Conservation (phyloP, 352 stramenopile species). For the Phytophthora meadii region DNA sequence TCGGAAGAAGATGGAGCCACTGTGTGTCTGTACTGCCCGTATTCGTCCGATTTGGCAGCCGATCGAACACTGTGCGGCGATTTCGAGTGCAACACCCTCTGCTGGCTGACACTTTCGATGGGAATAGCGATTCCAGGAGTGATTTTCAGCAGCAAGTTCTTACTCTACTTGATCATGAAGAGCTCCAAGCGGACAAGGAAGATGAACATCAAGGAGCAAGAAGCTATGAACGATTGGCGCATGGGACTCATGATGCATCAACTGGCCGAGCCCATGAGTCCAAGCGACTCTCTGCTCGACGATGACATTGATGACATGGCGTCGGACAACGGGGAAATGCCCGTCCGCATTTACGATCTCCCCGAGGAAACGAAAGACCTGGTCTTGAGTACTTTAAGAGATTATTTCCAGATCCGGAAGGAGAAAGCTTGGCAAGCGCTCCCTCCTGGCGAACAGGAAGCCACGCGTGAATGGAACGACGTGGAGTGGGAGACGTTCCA, state of each 20-base stretch:
- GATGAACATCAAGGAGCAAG: constrained; percentile 63
- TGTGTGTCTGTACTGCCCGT: constrained; percentile 64
- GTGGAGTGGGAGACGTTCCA: constrained; percentile 70
- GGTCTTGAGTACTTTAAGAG: constrained; percentile 61
- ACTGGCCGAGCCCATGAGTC: constrained; percentile 40
- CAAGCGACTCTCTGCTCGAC: constrained; percentile 37
- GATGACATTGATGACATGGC: constrained; percentile 36
- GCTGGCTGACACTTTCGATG: constrained; percentile 70
- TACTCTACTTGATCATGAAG: constrained; percentile 52
- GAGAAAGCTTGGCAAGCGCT: constrained; percentile 44
- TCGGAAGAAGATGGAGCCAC: constrained; percentile 59
- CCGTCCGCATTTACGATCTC: constrained; percentile 65
- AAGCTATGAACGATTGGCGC: constrained; percentile 73
- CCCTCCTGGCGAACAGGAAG: constrained; percentile 26
- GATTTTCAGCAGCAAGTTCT: constrained; percentile 63
- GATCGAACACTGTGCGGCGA: constrained; percentile 45
- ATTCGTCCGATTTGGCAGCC: constrained; percentile 57
- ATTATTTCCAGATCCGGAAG: constrained; percentile 69
- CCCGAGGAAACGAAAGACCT: constrained; percentile 63
- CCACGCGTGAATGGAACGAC: constrained; percentile 54
- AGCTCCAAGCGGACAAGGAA: constrained; percentile 46
- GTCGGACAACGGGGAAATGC: constrained; percentile 31
- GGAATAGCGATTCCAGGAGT: constrained; percentile 54
- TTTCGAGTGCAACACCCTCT: constrained; percentile 64
- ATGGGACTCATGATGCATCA: constrained; percentile 73